A percentile compares a stretch with the other conserved stretches of the same genome.
These are phyloP conservation scores for Zalerion maritima DNA, from an alignment of 495 filamentous ascomycete genomes.

Conservation along the genomic window DNA sequence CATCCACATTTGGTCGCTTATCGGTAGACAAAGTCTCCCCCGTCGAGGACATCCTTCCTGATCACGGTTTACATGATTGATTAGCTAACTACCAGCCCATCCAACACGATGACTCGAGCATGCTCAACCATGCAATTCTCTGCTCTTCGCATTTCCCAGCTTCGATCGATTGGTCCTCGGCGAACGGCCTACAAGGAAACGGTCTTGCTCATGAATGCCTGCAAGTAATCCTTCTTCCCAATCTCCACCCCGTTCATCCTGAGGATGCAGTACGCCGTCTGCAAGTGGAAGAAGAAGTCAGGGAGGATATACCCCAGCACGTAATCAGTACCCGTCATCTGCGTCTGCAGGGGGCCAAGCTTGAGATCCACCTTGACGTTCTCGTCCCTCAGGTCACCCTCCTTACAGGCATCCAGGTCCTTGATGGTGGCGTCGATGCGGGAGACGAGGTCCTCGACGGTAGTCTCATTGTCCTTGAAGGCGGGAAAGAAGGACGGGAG, in stretches of 20 bases:
- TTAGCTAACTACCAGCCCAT: too few relatives aligned
- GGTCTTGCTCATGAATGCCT: slow-evolving; percentile 16
- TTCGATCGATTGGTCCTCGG: too few relatives aligned
- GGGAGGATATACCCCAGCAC: slow-evolving; percentile 26
- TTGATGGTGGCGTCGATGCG: slow-evolving; percentile 19
- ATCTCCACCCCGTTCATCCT: slow-evolving; percentile 40
- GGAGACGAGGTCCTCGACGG: slow-evolving; percentile 23
- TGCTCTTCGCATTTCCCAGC: too few relatives aligned
- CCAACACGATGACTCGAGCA: too few relatives aligned
- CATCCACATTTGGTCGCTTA: too few relatives aligned
- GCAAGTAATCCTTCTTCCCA: slow-evolving; percentile 39
- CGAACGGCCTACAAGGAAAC: too few relatives aligned
- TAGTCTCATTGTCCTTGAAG: slow-evolving; percentile 21
- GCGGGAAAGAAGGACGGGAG: slow-evolving; percentile 9
- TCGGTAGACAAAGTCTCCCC: too few relatives aligned
- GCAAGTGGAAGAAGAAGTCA: slow-evolving; percentile 46
- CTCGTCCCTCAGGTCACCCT: not conserved
- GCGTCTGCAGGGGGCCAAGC: slow-evolving; percentile 3
- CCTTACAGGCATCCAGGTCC: slow-evolving; percentile 3
- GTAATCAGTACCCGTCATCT: slow-evolving; percentile 15
- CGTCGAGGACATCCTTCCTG: too few relatives aligned
- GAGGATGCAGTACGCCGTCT: slow-evolving; percentile 40
- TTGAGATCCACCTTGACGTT: not conserved
- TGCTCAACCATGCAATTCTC: too few relatives aligned
- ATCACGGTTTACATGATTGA: too few relatives aligned